Conservation (phyloP, 2,329 filamentous ascomycete species). For the Grosmannia huntii region DNA sequence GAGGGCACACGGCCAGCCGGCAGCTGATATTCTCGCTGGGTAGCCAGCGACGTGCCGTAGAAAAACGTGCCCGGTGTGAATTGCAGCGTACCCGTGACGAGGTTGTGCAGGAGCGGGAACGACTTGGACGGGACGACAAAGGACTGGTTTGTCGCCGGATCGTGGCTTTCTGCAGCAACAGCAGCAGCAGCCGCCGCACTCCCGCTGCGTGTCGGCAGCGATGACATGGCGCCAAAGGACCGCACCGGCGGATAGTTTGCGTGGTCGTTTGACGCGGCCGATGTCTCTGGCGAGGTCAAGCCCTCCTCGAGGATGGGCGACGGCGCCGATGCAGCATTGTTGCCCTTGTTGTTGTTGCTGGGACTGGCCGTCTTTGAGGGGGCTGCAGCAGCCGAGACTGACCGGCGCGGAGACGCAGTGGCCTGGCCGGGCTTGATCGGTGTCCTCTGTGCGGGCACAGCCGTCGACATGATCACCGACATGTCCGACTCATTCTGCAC, state of each 20-base stretch:
- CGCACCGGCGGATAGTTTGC: background rate
- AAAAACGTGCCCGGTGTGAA: constrained; percentile 10
- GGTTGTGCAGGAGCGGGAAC: constrained; percentile 13
- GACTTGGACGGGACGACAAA: constrained; percentile 12
- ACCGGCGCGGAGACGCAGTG: background rate
- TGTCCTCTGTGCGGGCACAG: background rate
- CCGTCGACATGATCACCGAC: constrained; percentile 8
- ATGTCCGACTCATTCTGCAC: constrained; percentile 14
- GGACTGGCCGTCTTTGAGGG: background rate
- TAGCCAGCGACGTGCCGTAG: constrained; percentile 1
- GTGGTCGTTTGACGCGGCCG: constrained; percentile 8
- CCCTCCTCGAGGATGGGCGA: constrained; percentile 7
- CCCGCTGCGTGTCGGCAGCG: background rate
- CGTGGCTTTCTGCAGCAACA: background rate
- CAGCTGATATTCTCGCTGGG: constrained; percentile 7
- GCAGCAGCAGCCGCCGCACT: background rate
- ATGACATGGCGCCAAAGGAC: background rate
- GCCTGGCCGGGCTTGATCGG: background rate
- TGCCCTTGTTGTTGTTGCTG: background rate
- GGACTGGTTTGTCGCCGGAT: constrained; percentile 11
- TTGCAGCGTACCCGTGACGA: constrained; percentile 11
- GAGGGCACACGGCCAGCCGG: constrained; percentile 7
- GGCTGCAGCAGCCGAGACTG: background rate
- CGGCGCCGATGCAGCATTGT: background rate
- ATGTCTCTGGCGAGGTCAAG: constrained; percentile 9